Conservation (phyloP, 768 basidiomycete genomes). For the Tricholomella constricta region DNA sequence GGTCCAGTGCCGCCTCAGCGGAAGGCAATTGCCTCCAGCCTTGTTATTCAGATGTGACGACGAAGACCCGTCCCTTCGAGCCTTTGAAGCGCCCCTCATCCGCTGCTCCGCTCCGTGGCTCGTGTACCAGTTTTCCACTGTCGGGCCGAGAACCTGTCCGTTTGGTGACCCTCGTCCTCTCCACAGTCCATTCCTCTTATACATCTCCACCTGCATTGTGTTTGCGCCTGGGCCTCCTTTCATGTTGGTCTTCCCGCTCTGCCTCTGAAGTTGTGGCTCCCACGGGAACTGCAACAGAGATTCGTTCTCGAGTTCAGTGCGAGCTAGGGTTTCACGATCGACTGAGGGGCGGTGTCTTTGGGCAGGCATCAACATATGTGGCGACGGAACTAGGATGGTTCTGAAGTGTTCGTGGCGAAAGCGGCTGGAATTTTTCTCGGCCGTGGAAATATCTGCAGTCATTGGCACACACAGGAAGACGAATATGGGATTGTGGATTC, state of each 20-base stretch:
- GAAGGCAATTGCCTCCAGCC: conserved; percentile 17
- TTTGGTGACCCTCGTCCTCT: conserved; percentile 11
- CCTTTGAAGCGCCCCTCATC: conserved; percentile 3
- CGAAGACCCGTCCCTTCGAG: conserved; percentile 22
- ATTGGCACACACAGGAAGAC: conserved; percentile 36
- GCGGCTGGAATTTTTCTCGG: conserved; percentile 13
- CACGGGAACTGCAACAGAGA: conserved; percentile 54
- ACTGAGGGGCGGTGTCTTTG: conserved; percentile 13
- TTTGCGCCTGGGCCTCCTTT: conserved; percentile 3
- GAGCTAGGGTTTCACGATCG: conserved; percentile 11
- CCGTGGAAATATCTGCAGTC: conserved; percentile 24
- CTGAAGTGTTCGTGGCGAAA: conserved; percentile 24
- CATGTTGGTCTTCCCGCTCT: conserved; percentile 28
- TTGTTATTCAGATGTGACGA: conserved; percentile 21
- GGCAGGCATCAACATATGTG: conserved; percentile 2
- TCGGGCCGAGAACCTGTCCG: conserved; percentile 1
- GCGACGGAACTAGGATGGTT: conserved; percentile 12
- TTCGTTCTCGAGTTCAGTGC: conserved; percentile 53
- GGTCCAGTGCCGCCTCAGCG: conserved; percentile 29
- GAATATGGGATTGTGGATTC: conserved; percentile 13
- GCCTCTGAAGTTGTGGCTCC: conserved; percentile 42
- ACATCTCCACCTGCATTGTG: not conserved
- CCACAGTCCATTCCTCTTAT: conserved; percentile 6
- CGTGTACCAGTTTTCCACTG: conserved; percentile 11
- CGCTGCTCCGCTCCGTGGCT: conserved; percentile 16